A percentile compares a stretch with the other conserved stretches of the same genome.
These are phyloP conservation scores for Botryobasidium botryosum DNA, from an alignment of 768 basidiomycete genomes.

Conservation along the genomic window DNA sequence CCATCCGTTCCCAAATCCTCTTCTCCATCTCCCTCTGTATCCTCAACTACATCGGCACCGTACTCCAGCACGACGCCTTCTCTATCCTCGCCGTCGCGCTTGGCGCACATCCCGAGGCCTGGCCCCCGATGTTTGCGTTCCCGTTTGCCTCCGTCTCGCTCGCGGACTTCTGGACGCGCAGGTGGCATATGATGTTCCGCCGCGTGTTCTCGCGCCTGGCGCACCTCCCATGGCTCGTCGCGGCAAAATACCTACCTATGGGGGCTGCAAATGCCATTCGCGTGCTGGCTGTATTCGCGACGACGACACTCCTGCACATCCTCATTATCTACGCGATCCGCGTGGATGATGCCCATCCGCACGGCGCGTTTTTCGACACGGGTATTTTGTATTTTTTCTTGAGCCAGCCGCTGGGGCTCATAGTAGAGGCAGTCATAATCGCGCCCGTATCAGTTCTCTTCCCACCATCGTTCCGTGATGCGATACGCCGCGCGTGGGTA, in stretches of 20 bases:
- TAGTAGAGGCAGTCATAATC: constrained; percentile 7
- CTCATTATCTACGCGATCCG: too few species aligned
- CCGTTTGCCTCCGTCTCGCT: neutral
- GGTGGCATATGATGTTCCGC: neutral
- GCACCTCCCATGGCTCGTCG: too few species aligned
- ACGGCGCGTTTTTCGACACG: too few species aligned
- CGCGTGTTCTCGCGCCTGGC: neutral
- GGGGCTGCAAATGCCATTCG: too few species aligned
- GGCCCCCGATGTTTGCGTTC: neutral
- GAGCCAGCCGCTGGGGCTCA: constrained; percentile 7
- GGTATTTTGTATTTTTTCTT: constrained; percentile 8
- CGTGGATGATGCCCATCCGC: too few species aligned
- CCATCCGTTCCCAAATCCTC: too few species aligned
- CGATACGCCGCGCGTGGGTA: constrained; percentile 6
- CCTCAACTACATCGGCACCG: neutral
- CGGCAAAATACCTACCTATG: too few species aligned
- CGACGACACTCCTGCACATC: too few species aligned
- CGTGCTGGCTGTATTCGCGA: too few species aligned
- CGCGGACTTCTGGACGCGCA: neutral
- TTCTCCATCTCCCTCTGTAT: neutral
- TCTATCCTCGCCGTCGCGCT: neutral
- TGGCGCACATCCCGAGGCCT: neutral
- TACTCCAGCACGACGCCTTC: too few species aligned
- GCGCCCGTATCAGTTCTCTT: too few species aligned
- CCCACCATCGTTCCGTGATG: neutral